A percentile compares a stretch with the other conserved stretches of the same genome.
These are phyloP conservation scores for Cardiospermum halicacabum DNA, from an alignment of 345 rosid genomes.

Conservation along the genomic window DNA sequence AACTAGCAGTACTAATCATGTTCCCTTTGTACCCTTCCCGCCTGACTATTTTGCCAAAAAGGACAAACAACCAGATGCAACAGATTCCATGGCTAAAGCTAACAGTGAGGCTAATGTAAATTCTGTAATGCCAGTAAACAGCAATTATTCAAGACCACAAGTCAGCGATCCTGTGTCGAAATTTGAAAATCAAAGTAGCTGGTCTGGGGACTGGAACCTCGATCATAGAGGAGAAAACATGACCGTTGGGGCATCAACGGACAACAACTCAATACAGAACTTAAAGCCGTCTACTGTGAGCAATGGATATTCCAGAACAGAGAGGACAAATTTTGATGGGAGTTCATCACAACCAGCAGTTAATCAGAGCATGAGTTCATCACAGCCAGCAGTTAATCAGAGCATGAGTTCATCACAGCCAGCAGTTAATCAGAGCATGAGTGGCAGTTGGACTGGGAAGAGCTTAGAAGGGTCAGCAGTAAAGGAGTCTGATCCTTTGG, in stretches of 20 bases:
- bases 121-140: constrained; percentile 18
- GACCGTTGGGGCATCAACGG: constrained; percentile 10
- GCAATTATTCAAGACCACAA: constrained; percentile 5
- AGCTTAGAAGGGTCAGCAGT: constrained; percentile 92
- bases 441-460: constrained; percentile 51
- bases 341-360: constrained; percentile 21
- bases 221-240: constrained; percentile 13
- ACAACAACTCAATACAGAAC: constrained; percentile 21
- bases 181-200: constrained; percentile 16
- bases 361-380: constrained; percentile 23
- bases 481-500: constrained; percentile 78
- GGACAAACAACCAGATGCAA: constrained; percentile 27
- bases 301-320: constrained; percentile 8
- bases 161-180: constrained; percentile 15
- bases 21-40: constrained; percentile 86
- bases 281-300: constrained; percentile 15
- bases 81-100: constrained; percentile 20
- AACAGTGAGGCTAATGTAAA: constrained; percentile 25
- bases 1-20: constrained; percentile 49
- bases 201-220: constrained; percentile 15
- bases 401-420: constrained; percentile 14
- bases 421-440: constrained; percentile 22
- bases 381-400: no score
- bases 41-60: constrained; percentile 65
- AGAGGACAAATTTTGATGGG: constrained; percentile 1